Conservation (phyloP, 768 basidiomycete genomes). For the Leucocoprinus sp. region DNA sequence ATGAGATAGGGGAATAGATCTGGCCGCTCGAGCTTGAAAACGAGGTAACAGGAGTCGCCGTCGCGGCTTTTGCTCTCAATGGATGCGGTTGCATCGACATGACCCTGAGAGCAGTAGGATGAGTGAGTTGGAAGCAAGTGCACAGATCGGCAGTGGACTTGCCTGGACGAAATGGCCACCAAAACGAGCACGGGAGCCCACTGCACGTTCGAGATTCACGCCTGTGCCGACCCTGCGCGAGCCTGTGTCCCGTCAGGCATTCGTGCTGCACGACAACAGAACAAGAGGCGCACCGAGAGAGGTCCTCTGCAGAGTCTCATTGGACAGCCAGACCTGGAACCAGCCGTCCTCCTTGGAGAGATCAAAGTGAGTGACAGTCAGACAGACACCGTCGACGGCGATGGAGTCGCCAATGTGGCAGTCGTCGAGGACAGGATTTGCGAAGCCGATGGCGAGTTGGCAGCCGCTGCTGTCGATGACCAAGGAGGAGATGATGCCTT, state of each 20-base stretch:
- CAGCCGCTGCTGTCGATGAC: conserved; percentile 67
- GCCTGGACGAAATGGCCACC: conserved; percentile 99
- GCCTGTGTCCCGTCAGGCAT: conserved; percentile 34
- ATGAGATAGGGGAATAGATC: conserved; percentile 78
- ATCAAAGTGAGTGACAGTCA: conserved; percentile 88
- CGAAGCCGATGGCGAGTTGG: conserved; percentile 67
- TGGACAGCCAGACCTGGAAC: conserved; percentile 94
- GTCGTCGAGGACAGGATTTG: conserved; percentile 70
- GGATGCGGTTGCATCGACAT: conserved; percentile 85
- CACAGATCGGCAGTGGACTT: conserved; percentile 9
- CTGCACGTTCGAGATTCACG: conserved; percentile 91
- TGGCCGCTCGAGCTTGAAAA: conserved; percentile 67
- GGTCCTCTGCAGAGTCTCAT: conserved; percentile 87
- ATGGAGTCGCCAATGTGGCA: conserved; percentile 95
- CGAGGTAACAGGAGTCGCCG: conserved; percentile 82
- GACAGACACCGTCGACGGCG: conserved; percentile 77
- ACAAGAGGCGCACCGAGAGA: conserved; percentile 80
- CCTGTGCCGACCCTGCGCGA: conserved; percentile 69
- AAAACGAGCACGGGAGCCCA: conserved; percentile 85
- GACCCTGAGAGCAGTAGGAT: conserved; percentile 56
- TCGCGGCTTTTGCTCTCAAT: conserved; percentile 60
- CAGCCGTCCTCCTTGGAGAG: conserved; percentile 52
- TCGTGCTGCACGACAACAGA: conserved; percentile 54
- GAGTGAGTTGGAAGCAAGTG: no score
- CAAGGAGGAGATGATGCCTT: conserved; percentile 66